phyloP scores from a whole-genome alignment of 768 basidiomycete genomes.

The Pluteus cervinus region DNA sequence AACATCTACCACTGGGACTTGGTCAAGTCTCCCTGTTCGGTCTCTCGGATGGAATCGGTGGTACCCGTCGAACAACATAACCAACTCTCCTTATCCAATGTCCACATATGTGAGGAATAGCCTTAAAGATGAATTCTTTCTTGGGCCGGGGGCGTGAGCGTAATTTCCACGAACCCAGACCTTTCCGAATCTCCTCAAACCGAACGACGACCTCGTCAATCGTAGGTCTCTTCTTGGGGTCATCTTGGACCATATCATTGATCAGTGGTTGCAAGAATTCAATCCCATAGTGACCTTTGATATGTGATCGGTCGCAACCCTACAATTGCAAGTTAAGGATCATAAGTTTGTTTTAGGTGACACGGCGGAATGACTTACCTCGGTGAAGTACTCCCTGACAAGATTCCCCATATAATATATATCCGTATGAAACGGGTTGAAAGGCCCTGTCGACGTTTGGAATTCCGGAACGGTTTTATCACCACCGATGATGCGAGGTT shows the following conservation, averaged over 20 bases:
- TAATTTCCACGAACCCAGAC: conserved; percentile 13
- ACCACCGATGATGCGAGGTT: conserved; percentile 25
- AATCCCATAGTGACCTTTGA: conserved; percentile 7
- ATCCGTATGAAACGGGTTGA: conserved; percentile 37
- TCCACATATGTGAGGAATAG: too few species aligned
- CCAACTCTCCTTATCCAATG: too few species aligned
- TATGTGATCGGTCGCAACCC: not conserved
- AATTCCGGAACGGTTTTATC: conserved; percentile 29
- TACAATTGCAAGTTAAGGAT: too few species aligned
- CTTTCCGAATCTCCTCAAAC: conserved; percentile 9
- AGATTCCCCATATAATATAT: conserved; percentile 39
- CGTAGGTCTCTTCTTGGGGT: conserved; percentile 18
- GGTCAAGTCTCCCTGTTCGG: too few species aligned
- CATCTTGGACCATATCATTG: conserved; percentile 17
- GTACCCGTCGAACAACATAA: too few species aligned
- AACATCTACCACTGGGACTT: too few species aligned
- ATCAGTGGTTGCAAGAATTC: conserved; percentile 13
- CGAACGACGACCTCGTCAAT: conserved; percentile 17
- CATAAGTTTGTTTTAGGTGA: too few species aligned
- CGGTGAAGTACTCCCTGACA: conserved; percentile 22
- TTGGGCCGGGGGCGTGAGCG: too few species aligned
- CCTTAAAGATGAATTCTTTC: too few species aligned
- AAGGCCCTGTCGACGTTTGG: conserved; percentile 32
- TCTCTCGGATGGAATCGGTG: too few species aligned
- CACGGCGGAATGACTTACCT: conserved; percentile 17